Evolutionary conservation across 805 yeast species (phyloP).

Genomic region (Myxozyma melibiosi): DNA sequence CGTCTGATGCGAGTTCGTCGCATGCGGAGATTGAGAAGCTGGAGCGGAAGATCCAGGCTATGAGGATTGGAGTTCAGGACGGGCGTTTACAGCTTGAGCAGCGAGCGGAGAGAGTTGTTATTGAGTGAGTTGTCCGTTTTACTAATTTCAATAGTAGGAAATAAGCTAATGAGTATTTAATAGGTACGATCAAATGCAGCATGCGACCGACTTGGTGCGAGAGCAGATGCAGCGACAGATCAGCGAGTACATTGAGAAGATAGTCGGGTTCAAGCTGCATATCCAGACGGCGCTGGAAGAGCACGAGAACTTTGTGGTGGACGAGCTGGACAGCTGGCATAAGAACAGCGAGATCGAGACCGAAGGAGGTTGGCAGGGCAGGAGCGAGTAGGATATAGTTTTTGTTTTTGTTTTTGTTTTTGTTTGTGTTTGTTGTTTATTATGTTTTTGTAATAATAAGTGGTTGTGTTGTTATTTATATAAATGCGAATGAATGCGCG

Average conservation of each 20-base stretch:
- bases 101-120: constrained; percentile 53
- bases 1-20: constrained; percentile 54
- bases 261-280: constrained; percentile 65
- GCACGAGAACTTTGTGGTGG: constrained; percentile 52
- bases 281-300: constrained; percentile 67
- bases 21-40: constrained; percentile 67
- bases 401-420: no score
- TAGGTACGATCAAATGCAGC: constrained; percentile 50
- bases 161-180: neutral
- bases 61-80: constrained; percentile 53
- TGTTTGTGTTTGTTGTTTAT: no score
- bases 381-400: neutral
- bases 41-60: constrained; percentile 58
- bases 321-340: constrained; percentile 41
- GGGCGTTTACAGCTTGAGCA: constrained; percentile 54
- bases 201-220: constrained; percentile 52
- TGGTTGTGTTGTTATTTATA: no score
- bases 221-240: constrained; percentile 56
- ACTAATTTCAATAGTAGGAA: neutral
- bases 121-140: constrained; percentile 42
- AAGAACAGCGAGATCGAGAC: constrained; percentile 1
- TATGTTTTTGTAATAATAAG: no score
- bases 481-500: no score
- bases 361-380: neutral
- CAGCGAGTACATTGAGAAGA: constrained; percentile 58